Base-by-base conservation (phyloP, 768 basidiomycete genomes). In the Boletus tylopilopsis region DNA sequence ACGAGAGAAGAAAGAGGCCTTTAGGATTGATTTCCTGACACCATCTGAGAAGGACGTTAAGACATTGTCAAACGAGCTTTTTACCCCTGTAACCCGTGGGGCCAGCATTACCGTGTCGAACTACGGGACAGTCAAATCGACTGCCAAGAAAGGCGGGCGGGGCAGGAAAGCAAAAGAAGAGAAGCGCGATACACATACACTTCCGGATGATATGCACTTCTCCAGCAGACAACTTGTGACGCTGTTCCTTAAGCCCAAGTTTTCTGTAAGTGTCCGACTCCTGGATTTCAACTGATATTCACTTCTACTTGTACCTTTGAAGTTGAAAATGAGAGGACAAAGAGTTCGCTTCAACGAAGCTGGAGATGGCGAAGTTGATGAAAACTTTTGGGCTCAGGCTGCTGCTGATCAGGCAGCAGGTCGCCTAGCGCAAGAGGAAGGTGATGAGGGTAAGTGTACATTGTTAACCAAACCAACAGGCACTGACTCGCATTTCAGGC, bases 171-270 rank as follows among this genome's bases (percentile, higher is more conserved):
- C 61, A 23, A 73, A 69, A 38, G 72, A 75, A 47, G 84, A 84
- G 61, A 89, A 84, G 64, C 78, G 81, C 22, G 82, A 85, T 51
- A 82, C 87, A 42, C 85, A 90, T 57, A 78, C 82, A 8, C 73
- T 98, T 37, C 96, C 96, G 2, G 94, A 97, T 59, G 96, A 99
- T 64, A 94, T 95, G 87, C 94, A 97, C 67, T 99, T 99, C 68
- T 88, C 88, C 24, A 91, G 86, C 62, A 76, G 84, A 55, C 90
- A 96, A 59, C 77, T 99, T 12, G 81, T 99, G 18, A 86, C 93
- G 7, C 68, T 99, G 42, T 99, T 98, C 76, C 68, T 96, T 63
- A 99, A 99, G 69, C 95, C 95, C 30, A 93, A 93, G 65, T 97
- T 94, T 64, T 84, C 85, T 47, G 93, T 97, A 64, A 41, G 88